phyloP scores from a whole-genome alignment of 2,329 filamentous ascomycete species.

The Waltergamsia citrina region DNA sequence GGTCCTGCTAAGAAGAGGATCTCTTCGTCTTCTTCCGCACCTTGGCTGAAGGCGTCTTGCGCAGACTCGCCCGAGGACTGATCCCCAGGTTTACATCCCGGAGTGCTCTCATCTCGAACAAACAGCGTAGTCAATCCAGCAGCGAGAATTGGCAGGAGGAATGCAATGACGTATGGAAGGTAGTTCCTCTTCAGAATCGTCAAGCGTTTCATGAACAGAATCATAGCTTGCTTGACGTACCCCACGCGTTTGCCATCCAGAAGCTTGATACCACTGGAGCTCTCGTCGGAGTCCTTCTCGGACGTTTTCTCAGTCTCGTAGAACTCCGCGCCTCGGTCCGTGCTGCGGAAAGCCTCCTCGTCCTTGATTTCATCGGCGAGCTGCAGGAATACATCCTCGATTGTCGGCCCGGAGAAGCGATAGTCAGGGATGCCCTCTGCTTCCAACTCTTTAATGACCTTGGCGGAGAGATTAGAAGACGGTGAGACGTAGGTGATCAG shows the following conservation, averaged over 20 bases:
- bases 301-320: constrained; percentile 13
- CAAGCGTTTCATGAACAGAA: constrained; percentile 69
- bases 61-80: constrained; percentile 30
- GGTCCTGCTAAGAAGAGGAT: constrained; percentile 22
- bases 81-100: constrained; percentile 41
- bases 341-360: constrained; percentile 26
- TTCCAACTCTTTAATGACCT: constrained; percentile 63
- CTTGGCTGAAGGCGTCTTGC: constrained; percentile 23
- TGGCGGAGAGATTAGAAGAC: constrained; percentile 60
- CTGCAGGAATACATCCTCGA: constrained; percentile 86
- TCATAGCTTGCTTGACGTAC: constrained; percentile 58
- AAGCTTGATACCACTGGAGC: constrained; percentile 37
- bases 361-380: constrained; percentile 69
- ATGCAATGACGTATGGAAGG: constrained; percentile 64
- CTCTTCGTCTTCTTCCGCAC: constrained; percentile 17
- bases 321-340: constrained; percentile 9
- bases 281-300: constrained; percentile 11
- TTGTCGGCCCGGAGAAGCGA: constrained; percentile 77
- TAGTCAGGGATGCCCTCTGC: constrained; percentile 61
- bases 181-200: constrained; percentile 72
- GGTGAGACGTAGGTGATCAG: constrained; percentile 64
- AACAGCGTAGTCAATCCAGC: constrained; percentile 74
- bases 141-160: constrained; percentile 70
- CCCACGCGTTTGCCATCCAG: constrained; percentile 61
- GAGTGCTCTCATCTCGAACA: constrained; percentile 45